phyloP scores from a whole-genome alignment of 140 eudicot species.

The Ambrosia hybrid region DNA sequence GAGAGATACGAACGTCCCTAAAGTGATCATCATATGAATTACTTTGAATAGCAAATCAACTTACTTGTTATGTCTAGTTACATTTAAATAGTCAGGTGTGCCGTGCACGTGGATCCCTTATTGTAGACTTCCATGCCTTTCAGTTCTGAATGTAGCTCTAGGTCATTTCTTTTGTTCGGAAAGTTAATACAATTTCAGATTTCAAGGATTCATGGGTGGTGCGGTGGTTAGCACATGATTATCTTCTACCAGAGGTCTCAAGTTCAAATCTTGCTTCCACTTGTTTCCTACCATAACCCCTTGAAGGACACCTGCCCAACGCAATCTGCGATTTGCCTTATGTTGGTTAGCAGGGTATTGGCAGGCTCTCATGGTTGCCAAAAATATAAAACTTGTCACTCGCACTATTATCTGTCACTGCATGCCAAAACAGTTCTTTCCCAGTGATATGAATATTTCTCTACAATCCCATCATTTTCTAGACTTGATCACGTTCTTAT shows the following conservation, averaged over 20 bases:
- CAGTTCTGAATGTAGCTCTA: constrained; percentile 13
- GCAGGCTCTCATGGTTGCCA: no score
- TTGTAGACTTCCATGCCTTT: constrained; percentile 1
- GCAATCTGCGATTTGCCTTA: no score
- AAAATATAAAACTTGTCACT: background rate
- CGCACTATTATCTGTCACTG: background rate
- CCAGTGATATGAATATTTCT: background rate
- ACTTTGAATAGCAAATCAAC: constrained; percentile 5
- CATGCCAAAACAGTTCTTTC: constrained; percentile 16
- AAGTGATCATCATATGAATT: constrained; percentile 1
- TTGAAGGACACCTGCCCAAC: no score
- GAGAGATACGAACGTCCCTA: background rate
- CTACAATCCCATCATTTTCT: background rate
- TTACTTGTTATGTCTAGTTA: constrained; percentile 2
- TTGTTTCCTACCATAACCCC: no score
- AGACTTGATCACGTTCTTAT: background rate
- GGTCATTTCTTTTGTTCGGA: background rate
- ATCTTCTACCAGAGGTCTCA: no score
- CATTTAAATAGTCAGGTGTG: background rate
- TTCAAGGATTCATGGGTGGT: no score
- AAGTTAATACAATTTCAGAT: no score
- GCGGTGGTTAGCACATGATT: no score
- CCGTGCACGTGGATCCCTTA: background rate
- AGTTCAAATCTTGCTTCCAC: no score
- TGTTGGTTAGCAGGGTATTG: no score